Base-by-base conservation (phyloP, 805 yeast species). In the Candida saitoana region DNA sequence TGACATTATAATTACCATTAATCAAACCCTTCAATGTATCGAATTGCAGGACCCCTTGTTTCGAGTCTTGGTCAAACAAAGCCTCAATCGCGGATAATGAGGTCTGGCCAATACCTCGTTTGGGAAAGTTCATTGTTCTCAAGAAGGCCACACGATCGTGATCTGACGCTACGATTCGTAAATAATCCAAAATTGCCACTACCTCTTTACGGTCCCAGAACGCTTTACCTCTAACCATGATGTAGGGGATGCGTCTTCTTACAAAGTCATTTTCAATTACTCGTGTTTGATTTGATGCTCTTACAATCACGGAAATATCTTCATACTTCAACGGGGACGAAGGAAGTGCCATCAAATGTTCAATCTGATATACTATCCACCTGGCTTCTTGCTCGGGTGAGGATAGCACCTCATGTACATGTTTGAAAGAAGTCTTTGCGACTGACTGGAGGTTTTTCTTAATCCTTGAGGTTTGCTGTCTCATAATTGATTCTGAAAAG, bases 161-260 rank as follows among this genome's bases (percentile, higher is more conserved):
- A 18, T 73, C 77, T 19, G 82, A 74, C 3, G 76, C 69, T 4
- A 86, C 65, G 1, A 82, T 78, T 24, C 88, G 71, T 19, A 91
- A 55, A 49, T 81, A 79, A 53, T 83, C 85, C 34, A 88, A 46
- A 43, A 86, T 70, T 0, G 77, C 62, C 17, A 70, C 67, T 12
- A 87, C 80, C 52, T 87, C 96, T 42, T 76, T 77, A 32, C 83
- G 60, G 32, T 84, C 87, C 91, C 95, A 87, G 52, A 88, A 86
- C 1, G 88, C 82, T 34, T 69, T 70, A 0, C 96, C 96, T 40
- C 82, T 81, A 0, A 84, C 69, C 44, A 89, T 73, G 6, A 64
- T 62, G 52, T 86, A 85, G 0, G 93, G 89, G 2, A 89, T 73
- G 3, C 74, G 65, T 2, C 61, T 57, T 37, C 63, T 69, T 1